These are phyloP conservation scores for Phialemoniopsis sp. DNA, from an alignment of 2,329 filamentous ascomycete genomes.

Conservation along the genomic window DNA sequence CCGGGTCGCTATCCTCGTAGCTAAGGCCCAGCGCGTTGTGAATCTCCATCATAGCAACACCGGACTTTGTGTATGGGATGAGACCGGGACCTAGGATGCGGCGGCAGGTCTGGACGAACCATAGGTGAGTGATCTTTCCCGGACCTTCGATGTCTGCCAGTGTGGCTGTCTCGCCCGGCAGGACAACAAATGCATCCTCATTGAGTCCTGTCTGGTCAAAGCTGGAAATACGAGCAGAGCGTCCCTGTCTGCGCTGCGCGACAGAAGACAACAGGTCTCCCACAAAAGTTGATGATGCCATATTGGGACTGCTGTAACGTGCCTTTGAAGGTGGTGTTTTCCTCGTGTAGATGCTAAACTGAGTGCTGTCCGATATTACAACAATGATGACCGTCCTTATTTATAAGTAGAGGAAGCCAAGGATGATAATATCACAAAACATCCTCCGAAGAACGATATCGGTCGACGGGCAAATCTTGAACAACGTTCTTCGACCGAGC, in stretches of 20 bases:
- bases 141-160: constrained; percentile 24
- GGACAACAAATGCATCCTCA: constrained; percentile 23
- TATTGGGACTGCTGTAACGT: no score
- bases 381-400: no score
- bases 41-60: constrained; percentile 27
- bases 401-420: no score
- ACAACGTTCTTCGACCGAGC: no score
- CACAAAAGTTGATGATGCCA: no score
- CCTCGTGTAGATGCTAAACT: no score
- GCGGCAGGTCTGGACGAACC: constrained; percentile 27
- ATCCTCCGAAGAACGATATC: no score
- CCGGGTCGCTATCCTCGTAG: constrained; percentile 24
- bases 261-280: constrained; percentile 10
- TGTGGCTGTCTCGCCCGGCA: constrained; percentile 20
- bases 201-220: constrained; percentile 24
- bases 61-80: constrained; percentile 25
- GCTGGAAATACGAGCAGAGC: constrained; percentile 21
- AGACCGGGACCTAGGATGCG: constrained; percentile 24
- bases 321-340: no score
- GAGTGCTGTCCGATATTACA: no score
- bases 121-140: constrained; percentile 23
- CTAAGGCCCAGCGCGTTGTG: constrained; percentile 23
- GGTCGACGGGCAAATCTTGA: no score
- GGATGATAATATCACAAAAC: no score
- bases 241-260: constrained; percentile 14